Evolutionary conservation across 306 rosid genomes (phyloP).

Genomic region (Inga laurina): DNA sequence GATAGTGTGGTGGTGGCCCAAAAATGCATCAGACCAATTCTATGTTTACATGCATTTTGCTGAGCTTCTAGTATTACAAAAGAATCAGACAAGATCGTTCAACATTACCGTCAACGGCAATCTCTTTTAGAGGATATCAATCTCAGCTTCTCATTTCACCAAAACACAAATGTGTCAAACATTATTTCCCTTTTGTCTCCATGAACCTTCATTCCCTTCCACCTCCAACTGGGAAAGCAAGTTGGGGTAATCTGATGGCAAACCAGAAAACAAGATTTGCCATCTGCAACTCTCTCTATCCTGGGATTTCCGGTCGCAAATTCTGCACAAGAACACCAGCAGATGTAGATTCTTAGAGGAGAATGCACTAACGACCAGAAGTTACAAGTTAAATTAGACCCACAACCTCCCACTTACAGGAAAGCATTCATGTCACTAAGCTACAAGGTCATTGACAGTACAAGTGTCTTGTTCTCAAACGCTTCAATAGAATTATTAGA

Average conservation of each 20-base stretch:
- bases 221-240: neutral
- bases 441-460: no score
- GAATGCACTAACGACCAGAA: neutral
- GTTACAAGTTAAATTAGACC: no score
- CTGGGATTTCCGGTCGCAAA: constrained; percentile 61
- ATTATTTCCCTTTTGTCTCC: neutral
- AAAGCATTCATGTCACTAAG: no score
- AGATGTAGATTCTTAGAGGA: neutral
- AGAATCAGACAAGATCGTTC: constrained; percentile 41
- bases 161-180: no score
- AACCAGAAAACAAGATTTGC: neutral
- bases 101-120: constrained; percentile 8
- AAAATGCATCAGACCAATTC: neutral
- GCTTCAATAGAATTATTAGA: no score
- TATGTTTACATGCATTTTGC: constrained; percentile 41
- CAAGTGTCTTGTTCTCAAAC: no score
- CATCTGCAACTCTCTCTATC: constrained; percentile 1
- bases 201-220: neutral
- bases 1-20: neutral
- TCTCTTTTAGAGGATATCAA: no score
- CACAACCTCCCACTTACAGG: no score
- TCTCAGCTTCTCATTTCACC: no score
- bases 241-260: neutral
- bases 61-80: constrained; percentile 26
- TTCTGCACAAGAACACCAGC: constrained; percentile 47